Base-by-base conservation (phyloP, 208 protist species). In the Trypanosoma avium region DNA sequence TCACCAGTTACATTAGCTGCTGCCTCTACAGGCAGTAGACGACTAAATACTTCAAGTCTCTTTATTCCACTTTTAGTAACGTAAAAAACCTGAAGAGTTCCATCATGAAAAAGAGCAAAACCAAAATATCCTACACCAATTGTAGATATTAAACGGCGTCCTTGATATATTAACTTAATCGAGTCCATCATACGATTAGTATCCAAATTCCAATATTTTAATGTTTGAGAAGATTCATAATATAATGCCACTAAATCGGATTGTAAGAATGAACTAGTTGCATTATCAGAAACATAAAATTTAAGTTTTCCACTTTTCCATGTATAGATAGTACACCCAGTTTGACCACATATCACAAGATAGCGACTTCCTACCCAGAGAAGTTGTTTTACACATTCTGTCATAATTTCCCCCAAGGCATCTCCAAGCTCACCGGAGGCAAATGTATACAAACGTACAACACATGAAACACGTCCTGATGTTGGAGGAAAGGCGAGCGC, bases 21-120 rank as follows among this genome's bases (percentile, higher is more conserved):
- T 49, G 29, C 17, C 29, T 62, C 17, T 30, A 54, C 7, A 52
- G 61, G 32, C 57, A 81, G 58, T 81, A 93, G 48, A 67, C 62
- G 15, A 57, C 63, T 27, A 86, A 93, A 77, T 13, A 80, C 59
- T 21, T 49, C 42, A 52, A 88, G 54, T 38, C 85, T 68, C 27
- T 78, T 76, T 15, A 85, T 63, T 27, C 21, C 47, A 22, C 62
- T 62, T 19, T 67, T 66, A 10, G 65, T 73, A 0, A 88, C 70
- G 57, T 92, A 84, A 49, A 84, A 76, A 26, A 48, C 81, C 55
- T 83, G 65, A 17, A 93, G 55, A n/a, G 82, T 81, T 33, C 72
- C 84, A 61, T 93, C 82, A 30, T 85, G 56, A 58, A 89, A 81
- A 9, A 74, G 65, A 2, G 89, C 65, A 57, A 95, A 81, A 49